phyloP scores from a whole-genome alignment of 768 basidiomycete species.

The Cubamyces sp. region DNA sequence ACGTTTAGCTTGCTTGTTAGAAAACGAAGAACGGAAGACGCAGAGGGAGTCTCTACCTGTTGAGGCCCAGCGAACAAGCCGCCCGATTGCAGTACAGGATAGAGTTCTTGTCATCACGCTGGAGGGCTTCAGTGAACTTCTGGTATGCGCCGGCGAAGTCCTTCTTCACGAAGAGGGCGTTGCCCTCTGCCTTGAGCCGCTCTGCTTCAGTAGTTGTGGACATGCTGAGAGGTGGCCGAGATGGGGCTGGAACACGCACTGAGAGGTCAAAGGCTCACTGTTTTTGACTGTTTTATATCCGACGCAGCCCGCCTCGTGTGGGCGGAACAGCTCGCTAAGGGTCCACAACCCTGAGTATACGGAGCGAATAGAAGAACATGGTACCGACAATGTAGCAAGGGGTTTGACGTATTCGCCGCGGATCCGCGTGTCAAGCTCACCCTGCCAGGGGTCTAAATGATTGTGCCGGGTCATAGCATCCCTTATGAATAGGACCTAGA shows the following conservation, averaged over 20 bases:
- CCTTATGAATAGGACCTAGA: too few relatives aligned
- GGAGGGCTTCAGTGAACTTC: slow-evolving; percentile 49
- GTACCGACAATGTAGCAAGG: background rate
- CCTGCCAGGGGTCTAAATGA: too few relatives aligned
- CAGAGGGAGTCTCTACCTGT: slow-evolving; percentile 32
- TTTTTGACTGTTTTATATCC: background rate
- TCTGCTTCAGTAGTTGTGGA: background rate
- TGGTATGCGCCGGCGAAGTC: slow-evolving; percentile 40
- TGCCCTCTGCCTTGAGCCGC: slow-evolving; percentile 47
- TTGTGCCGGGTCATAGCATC: too few relatives aligned
- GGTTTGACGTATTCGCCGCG: too few relatives aligned
- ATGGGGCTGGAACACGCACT: background rate
- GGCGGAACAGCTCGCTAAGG: background rate
- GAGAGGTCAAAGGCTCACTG: background rate
- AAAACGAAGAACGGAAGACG: background rate
- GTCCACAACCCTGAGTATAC: slow-evolving; percentile 1
- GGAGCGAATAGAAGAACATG: background rate
- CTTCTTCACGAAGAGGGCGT: slow-evolving; percentile 41
- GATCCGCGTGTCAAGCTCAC: too few relatives aligned
- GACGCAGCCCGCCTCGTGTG: background rate
- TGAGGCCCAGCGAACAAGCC: slow-evolving; percentile 43
- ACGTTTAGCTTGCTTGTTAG: background rate
- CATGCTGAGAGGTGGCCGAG: background rate
- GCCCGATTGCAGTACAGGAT: slow-evolving; percentile 51
- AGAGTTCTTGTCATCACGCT: slow-evolving; percentile 42